Evolutionary conservation across 805 yeast species (phyloP).

Genomic region (Candida taoyuanica): DNA sequence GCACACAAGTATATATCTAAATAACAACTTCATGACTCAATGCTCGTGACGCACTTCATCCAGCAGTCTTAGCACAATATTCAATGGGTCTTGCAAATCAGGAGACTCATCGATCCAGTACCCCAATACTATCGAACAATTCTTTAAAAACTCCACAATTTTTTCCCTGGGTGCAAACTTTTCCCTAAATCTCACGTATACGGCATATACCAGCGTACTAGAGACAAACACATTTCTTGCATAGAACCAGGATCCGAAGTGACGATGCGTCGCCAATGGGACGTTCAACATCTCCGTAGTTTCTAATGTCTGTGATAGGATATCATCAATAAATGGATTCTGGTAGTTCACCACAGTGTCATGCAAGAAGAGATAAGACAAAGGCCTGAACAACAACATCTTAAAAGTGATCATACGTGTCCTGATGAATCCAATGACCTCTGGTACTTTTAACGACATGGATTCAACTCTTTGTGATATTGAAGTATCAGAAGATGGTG

Average conservation of each 20-base stretch:
- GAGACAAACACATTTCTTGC: constrained; percentile 15
- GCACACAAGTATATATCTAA: too few relatives aligned
- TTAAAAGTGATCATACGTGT: constrained; percentile 22
- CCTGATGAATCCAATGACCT: constrained; percentile 21
- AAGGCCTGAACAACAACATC: constrained; percentile 20
- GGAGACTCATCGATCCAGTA: constrained; percentile 24
- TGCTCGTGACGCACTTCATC: constrained; percentile 7
- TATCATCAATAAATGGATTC: constrained; percentile 14
- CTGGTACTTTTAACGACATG: constrained; percentile 15
- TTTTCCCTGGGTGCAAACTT: constrained; percentile 11
- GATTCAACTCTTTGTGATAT: constrained; percentile 11
- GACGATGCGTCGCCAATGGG: constrained; percentile 24
- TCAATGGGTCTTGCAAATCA: constrained; percentile 13
- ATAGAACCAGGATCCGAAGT: constrained; percentile 27
- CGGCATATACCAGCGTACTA: constrained; percentile 6
- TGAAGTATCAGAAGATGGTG: constrained; percentile 14
- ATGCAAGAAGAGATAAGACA: constrained; percentile 18
- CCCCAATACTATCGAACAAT: constrained; percentile 10
- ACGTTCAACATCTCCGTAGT: constrained; percentile 19
- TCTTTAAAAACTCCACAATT: constrained; percentile 6
- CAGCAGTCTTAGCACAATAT: constrained; percentile 3
- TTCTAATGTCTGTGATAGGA: constrained; percentile 18
- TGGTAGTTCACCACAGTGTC: constrained; percentile 11
- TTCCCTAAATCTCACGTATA: constrained; percentile 13
- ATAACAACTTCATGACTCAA: too few relatives aligned